Percentiles rank a stretch among this genome's conserved stretches.
phyloP scores from a whole-genome alignment of 2,329 filamentous ascomycete species.

The Fusarium sp. region DNA sequence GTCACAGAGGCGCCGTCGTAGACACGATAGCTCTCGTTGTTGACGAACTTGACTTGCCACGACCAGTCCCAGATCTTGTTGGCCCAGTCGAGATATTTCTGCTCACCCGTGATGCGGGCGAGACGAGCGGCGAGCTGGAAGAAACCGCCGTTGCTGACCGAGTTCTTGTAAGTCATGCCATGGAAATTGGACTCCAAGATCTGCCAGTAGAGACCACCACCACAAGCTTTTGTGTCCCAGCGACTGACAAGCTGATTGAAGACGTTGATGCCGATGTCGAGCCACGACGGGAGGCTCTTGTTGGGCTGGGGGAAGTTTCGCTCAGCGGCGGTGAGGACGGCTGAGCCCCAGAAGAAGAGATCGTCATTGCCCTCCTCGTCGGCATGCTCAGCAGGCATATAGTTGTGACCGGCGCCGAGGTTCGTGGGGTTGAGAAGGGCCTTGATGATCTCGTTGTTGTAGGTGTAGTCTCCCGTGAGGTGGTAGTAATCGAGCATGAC shows the following conservation, averaged over 20 bases:
- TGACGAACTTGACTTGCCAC: slow-evolving; percentile 67
- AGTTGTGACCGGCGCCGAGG: slow-evolving; percentile 69
- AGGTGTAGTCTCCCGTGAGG: slow-evolving; percentile 72
- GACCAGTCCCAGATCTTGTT: slow-evolving; percentile 76
- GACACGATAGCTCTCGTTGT: slow-evolving; percentile 64
- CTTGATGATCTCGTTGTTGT: slow-evolving; percentile 71
- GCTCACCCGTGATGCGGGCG: slow-evolving; percentile 75
- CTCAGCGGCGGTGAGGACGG: slow-evolving; percentile 76
- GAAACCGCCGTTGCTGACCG: slow-evolving; percentile 83
- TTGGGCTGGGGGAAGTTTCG: slow-evolving; percentile 74
- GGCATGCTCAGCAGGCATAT: slow-evolving; percentile 68
- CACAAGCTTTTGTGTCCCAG: slow-evolving; percentile 77
- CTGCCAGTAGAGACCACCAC: slow-evolving; percentile 84
- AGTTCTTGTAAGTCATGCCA: slow-evolving; percentile 87
- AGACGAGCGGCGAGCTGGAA: slow-evolving; percentile 85
- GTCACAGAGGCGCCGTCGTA: slow-evolving; percentile 71
- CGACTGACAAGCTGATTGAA: slow-evolving; percentile 78
- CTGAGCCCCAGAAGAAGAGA: slow-evolving; percentile 79
- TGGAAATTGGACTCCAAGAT: slow-evolving; percentile 80
- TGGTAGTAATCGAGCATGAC: slow-evolving; percentile 78
- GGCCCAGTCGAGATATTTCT: slow-evolving; percentile 76
- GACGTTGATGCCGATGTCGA: slow-evolving; percentile 75
- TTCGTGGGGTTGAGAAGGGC: slow-evolving; percentile 69
- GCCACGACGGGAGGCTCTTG: slow-evolving; percentile 70
- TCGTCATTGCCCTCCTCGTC: slow-evolving; percentile 80